phyloP scores from a whole-genome alignment of 2,329 filamentous ascomycete genomes.

The Taxawa tesnikishii region DNA sequence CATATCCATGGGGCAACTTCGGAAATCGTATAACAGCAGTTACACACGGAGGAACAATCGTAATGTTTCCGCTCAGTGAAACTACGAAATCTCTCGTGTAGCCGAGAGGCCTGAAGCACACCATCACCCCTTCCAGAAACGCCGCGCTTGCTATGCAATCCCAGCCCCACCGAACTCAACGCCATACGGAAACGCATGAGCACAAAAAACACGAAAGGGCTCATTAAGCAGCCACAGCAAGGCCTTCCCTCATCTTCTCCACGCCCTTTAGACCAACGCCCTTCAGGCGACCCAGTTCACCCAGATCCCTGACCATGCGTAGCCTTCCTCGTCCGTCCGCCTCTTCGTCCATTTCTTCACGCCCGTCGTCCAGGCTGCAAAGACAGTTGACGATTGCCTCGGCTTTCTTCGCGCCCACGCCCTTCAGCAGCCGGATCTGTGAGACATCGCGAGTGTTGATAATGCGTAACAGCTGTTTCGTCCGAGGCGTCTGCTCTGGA shows the following conservation, averaged over 20 bases:
- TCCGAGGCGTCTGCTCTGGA: slow-evolving; percentile 39
- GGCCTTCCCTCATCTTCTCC: slow-evolving; percentile 35
- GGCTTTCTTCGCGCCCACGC: slow-evolving; percentile 63
- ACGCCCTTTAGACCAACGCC: slow-evolving; percentile 38
- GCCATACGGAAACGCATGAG: neutral
- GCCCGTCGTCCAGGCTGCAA: slow-evolving; percentile 32
- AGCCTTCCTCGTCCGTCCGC: slow-evolving; percentile 3
- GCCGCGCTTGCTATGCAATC: neutral
- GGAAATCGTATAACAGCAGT: too few relatives aligned
- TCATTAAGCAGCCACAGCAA: slow-evolving; percentile 12
- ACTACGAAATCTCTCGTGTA: too few relatives aligned
- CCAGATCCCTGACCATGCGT: slow-evolving; percentile 23
- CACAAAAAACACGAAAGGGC: neutral
- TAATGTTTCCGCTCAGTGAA: too few relatives aligned
- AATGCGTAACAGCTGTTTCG: slow-evolving; percentile 52
- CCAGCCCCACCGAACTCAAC: too few relatives aligned
- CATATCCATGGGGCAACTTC: too few relatives aligned
- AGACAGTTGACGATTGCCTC: slow-evolving; percentile 37
- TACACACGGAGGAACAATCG: too few relatives aligned
- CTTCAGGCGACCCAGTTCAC: slow-evolving; percentile 31
- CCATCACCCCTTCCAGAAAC: neutral
- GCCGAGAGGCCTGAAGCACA: neutral
- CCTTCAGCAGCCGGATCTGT: slow-evolving; percentile 54
- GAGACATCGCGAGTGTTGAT: slow-evolving; percentile 60
- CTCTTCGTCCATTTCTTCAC: slow-evolving; percentile 13